Conservation (phyloP, 2,329 filamentous ascomycete species). For the Diaporthe eres region DNA sequence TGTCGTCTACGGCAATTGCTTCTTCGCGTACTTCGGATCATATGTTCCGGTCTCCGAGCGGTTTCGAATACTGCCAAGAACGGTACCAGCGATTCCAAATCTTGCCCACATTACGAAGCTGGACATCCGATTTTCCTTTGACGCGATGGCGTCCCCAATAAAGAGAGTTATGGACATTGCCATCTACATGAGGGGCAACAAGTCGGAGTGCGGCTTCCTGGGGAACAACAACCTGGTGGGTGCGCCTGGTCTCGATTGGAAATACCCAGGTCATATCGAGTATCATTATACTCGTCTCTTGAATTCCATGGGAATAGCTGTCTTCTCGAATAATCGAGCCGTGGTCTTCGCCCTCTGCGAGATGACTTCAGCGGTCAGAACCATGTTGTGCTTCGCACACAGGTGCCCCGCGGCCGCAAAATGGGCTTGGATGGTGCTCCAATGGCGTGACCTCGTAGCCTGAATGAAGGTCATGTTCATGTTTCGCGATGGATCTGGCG, state of each 20-base stretch:
- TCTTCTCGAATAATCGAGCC: too few species aligned
- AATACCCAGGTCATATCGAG: too few species aligned
- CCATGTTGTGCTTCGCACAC: neutral
- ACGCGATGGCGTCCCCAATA: too few species aligned
- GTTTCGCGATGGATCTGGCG: neutral
- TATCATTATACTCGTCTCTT: too few species aligned
- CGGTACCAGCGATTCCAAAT: neutral
- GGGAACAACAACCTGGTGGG: too few species aligned
- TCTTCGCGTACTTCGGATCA: neutral
- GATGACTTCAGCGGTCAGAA: too few species aligned
- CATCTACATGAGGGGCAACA: too few species aligned
- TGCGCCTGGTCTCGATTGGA: too few species aligned
- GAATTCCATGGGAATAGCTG: too few species aligned
- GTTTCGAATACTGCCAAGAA: neutral
- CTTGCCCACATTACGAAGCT: neutral
- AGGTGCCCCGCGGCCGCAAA: neutral
- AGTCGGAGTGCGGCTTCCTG: too few species aligned
- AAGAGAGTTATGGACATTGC: too few species aligned
- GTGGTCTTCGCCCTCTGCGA: too few species aligned
- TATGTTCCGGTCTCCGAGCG: accelerated
- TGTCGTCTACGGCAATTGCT: neutral
- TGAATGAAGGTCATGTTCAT: neutral
- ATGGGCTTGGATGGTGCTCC: neutral
- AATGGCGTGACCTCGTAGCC: neutral
- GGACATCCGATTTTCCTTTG: neutral